These are phyloP conservation scores for Bertia moriformis DNA, from an alignment of 2,329 filamentous ascomycete species.

Conservation along the genomic window DNA sequence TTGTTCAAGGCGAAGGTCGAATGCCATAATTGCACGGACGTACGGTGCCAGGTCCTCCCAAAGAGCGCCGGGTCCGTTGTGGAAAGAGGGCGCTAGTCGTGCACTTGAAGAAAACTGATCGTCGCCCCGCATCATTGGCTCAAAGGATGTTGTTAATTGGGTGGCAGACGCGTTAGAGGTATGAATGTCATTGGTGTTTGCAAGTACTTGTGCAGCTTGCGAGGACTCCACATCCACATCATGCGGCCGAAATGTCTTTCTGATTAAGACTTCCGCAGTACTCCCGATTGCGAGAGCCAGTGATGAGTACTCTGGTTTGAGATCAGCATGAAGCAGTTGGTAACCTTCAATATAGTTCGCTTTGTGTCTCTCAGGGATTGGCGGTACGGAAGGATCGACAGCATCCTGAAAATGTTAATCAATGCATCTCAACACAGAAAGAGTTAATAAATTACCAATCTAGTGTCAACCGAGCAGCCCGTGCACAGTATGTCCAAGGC, in stretches of 20 bases:
- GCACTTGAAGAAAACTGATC: conserved; percentile 16
- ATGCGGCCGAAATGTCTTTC: conserved; percentile 16
- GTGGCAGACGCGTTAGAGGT: conserved; percentile 11
- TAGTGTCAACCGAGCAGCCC: not conserved
- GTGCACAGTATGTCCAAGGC: not conserved
- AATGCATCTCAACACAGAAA: not conserved
- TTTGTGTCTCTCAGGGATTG: conserved; percentile 26
- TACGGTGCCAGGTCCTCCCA: conserved; percentile 74
- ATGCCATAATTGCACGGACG: conserved; percentile 69
- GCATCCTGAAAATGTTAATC: conserved; percentile 20
- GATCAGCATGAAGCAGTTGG: conserved; percentile 29
- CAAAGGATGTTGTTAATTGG: conserved; percentile 43
- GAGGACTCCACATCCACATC: conserved; percentile 6
- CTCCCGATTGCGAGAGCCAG: conserved; percentile 15
- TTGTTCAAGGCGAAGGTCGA: conserved; percentile 57
- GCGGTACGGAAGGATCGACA: conserved; percentile 50
- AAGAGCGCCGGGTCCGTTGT: conserved; percentile 53
- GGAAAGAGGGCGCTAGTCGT: conserved; percentile 61
- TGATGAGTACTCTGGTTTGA: conserved; percentile 14
- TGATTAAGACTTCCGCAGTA: conserved; percentile 16
- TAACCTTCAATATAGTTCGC: conserved; percentile 36
- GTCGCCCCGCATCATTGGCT: conserved; percentile 23
- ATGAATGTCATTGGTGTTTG: not conserved
- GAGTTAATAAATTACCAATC: not conserved
- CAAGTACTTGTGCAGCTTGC: conserved; percentile 2